These are phyloP conservation scores for Harringtonia aguacate DNA, from an alignment of 2,329 filamentous ascomycete genomes.

Conservation along the genomic window DNA sequence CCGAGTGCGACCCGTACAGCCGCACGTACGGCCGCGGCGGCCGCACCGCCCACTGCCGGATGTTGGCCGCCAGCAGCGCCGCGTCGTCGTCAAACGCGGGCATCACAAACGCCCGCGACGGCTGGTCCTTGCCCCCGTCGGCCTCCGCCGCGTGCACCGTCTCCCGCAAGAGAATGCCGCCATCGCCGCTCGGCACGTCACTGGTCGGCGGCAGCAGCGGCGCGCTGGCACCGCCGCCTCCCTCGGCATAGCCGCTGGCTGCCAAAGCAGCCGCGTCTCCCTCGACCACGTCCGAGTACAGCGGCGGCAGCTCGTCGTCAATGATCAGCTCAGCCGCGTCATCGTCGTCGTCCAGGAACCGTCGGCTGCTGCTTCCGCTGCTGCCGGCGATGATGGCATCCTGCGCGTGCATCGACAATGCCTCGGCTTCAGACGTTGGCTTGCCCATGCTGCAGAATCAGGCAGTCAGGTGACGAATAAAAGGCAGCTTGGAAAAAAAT, in stretches of 20 bases:
- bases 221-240: no score
- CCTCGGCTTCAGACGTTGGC: conserved; percentile 12
- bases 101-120: background rate
- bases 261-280: conserved; percentile 14
- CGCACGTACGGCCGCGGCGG: conserved; percentile 44
- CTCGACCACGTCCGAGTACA: conserved; percentile 28
- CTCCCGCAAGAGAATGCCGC: no score
- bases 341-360: conserved; percentile 10
- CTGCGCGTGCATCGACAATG: conserved; percentile 19
- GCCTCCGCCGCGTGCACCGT: no score
- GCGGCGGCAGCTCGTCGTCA: conserved; percentile 30
- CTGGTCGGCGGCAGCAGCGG: background rate
- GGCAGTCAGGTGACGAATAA: no score
- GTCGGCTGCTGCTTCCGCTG: background rate
- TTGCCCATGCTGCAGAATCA: conserved; percentile 15
- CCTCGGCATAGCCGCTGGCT: background rate
- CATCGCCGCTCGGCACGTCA: no score
- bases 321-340: conserved; percentile 22
- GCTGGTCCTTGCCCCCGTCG: no score
- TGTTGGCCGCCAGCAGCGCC: conserved; percentile 1
- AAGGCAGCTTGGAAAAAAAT: background rate
- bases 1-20: conserved; percentile 41
- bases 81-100: background rate
- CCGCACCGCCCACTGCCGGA: conserved; percentile 24
- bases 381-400: background rate